phyloP scores from a whole-genome alignment of 177 flowering plant species.

The Vitis hybrid region DNA sequence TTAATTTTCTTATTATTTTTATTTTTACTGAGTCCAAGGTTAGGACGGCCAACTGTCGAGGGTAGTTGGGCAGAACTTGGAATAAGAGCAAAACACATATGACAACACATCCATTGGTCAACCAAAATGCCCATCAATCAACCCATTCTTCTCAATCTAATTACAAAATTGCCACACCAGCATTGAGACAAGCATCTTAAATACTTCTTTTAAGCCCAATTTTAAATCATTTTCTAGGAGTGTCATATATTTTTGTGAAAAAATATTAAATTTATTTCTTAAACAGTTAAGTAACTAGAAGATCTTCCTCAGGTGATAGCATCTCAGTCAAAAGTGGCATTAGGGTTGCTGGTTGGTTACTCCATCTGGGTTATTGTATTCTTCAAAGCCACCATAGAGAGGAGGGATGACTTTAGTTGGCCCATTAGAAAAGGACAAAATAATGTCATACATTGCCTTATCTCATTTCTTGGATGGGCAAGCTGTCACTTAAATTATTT shows the following conservation, averaged over 20 bases:
- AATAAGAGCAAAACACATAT: not conserved
- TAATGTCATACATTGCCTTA: too few relatives aligned
- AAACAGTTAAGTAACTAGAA: too few relatives aligned
- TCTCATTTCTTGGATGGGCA: too few relatives aligned
- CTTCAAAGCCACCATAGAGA: not conserved
- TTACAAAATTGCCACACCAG: not conserved
- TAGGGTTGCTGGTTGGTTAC: not conserved
- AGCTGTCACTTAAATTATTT: too few relatives aligned
- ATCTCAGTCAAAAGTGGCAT: too few relatives aligned
- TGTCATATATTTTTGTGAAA: too few relatives aligned
- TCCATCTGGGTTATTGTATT: not conserved
- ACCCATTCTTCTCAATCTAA: not conserved
- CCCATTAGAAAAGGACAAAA: not conserved
- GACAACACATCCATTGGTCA: not conserved
- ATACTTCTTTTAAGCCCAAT: too few relatives aligned
- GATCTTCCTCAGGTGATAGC: too few relatives aligned
- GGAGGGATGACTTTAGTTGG: not conserved
- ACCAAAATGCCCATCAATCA: not conserved
- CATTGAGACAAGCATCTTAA: too few relatives aligned
- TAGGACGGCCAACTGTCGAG: conserved; percentile 24
- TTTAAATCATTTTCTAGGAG: too few relatives aligned
- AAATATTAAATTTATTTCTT: too few relatives aligned
- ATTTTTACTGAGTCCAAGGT: conserved; percentile 5
- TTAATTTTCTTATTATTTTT: not conserved
- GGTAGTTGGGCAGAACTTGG: conserved; percentile 16